Conservation (phyloP, 108 stramenopile genomes). For the Chaetoceros muelleri region DNA sequence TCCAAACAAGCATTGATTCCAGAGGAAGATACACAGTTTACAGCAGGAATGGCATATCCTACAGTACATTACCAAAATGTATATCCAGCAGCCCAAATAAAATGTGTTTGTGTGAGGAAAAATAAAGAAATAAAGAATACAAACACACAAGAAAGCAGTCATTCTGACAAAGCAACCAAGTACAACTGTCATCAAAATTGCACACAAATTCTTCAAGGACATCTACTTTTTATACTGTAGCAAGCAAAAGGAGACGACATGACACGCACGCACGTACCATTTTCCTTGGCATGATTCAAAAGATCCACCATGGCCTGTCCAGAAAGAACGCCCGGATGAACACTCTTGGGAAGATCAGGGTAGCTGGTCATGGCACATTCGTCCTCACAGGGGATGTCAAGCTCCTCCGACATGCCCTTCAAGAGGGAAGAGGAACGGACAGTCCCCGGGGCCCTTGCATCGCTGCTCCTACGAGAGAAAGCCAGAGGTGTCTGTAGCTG, state of each 20-base stretch:
- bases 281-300: constrained; percentile 64
- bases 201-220: not conserved
- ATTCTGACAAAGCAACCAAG: too few relatives aligned
- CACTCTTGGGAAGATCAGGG: constrained; percentile 65
- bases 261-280: constrained; percentile 24
- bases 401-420: constrained; percentile 39
- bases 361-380: constrained; percentile 62
- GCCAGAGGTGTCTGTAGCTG: too few relatives aligned
- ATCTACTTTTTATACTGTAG: too few relatives aligned
- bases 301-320: constrained; percentile 72
- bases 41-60: constrained; percentile 90
- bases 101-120: constrained; percentile 1
- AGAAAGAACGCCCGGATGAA: constrained; percentile 72
- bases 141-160: too few relatives aligned
- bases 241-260: too few relatives aligned
- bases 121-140: too few relatives aligned
- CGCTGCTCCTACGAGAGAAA: too few relatives aligned
- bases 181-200: too few relatives aligned
- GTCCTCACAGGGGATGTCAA: constrained; percentile 64
- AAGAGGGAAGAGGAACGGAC: too few relatives aligned
- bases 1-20: constrained; percentile 88
- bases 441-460: too few relatives aligned
- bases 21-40: constrained; percentile 86
- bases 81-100: not conserved
- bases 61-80: not conserved